Conservation (phyloP, 2,329 filamentous ascomycete genomes). For the Colletotrichum euphorbiae region DNA sequence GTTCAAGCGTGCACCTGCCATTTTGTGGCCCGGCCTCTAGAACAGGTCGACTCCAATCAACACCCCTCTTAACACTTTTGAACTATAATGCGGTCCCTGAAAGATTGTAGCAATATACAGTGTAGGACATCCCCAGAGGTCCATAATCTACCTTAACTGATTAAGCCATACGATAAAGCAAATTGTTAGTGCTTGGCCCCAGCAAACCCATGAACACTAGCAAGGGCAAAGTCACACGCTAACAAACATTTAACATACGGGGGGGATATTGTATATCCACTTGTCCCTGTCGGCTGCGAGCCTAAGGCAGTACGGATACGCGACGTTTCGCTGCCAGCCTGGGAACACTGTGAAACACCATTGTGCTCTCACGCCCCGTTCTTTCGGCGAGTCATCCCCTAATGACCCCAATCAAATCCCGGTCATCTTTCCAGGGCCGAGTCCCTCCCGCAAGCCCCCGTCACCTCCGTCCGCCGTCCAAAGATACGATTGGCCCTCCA, state of each 20-base stretch:
- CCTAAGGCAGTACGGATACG: conserved; percentile 11
- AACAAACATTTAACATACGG: too few species aligned
- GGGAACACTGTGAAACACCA: conserved; percentile 26
- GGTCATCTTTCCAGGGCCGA: background rate
- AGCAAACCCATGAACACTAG: too few species aligned
- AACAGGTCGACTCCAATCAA: background rate
- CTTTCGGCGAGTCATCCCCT: background rate
- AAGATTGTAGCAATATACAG: too few species aligned
- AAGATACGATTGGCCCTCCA: conserved; percentile 31
- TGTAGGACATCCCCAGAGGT: too few species aligned
- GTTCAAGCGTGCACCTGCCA: conserved; percentile 21
- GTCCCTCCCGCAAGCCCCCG: conserved; percentile 7
- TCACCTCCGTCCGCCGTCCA: background rate
- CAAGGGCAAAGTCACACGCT: too few species aligned
- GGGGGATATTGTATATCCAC: background rate
- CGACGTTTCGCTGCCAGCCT: conserved; percentile 30
- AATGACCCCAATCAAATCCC: background rate
- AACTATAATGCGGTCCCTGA: too few species aligned
- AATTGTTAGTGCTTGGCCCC: too few species aligned
- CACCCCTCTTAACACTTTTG: conserved; percentile 2
- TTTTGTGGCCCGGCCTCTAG: background rate
- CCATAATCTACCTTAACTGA: too few species aligned
- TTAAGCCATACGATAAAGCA: too few species aligned
- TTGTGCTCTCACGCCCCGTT: conserved; percentile 1
- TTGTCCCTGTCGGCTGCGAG: conserved; percentile 32